phyloP scores from a whole-genome alignment of 164 flowering plant species.

The Macadamia tetraphylla region DNA sequence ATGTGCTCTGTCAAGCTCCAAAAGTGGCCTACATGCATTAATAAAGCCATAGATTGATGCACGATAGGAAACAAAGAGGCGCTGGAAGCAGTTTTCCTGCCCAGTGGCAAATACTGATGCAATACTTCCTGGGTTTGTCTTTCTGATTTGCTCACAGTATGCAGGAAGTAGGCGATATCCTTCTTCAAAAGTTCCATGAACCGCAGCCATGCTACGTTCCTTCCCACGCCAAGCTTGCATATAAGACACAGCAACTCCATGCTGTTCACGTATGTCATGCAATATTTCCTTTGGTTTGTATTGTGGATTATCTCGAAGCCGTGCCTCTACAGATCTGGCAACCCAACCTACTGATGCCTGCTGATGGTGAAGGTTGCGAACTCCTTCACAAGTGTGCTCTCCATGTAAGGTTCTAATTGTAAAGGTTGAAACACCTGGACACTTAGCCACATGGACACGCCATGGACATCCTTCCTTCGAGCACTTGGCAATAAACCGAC shows the following conservation, averaged over 20 bases:
- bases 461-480: constrained; percentile 7
- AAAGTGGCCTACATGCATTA: no score
- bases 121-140: constrained; percentile 1
- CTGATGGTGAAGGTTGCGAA: background rate
- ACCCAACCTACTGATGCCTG: background rate
- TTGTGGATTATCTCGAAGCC: background rate
- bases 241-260: background rate
- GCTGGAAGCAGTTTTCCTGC: no score
- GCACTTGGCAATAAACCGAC: background rate
- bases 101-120: background rate
- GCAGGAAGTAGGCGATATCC: background rate
- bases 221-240: constrained; percentile 3
- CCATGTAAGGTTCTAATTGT: constrained; percentile 3
- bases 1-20: background rate
- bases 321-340: constrained; percentile 1
- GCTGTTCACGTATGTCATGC: background rate
- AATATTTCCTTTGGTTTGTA: constrained; percentile 1
- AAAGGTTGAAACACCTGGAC: constrained; percentile 4
- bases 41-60: no score
- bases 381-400: constrained; percentile 5
- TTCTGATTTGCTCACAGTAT: background rate
- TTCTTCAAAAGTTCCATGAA: constrained; percentile 1
- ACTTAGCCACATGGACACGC: constrained; percentile 6
- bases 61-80: no score
- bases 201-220: background rate